These are phyloP conservation scores for Didymella sp. DNA, from an alignment of 2,329 filamentous ascomycete species.

Conservation along the genomic window DNA sequence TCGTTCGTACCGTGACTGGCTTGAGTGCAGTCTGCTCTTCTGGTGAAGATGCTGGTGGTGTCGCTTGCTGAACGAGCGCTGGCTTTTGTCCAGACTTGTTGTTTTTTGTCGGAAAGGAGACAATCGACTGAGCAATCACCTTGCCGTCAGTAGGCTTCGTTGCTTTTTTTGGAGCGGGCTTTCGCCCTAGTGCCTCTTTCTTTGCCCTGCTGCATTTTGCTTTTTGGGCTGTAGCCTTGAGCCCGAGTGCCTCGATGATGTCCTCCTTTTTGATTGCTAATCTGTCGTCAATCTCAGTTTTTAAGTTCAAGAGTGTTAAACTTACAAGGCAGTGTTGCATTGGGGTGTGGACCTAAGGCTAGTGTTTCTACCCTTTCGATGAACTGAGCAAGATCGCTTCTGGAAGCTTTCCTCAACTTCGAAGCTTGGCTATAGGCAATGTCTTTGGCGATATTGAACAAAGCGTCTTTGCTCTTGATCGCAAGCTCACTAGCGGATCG, in stretches of 20 bases:
- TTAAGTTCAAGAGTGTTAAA: not conserved
- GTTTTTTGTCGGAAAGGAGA: not conserved
- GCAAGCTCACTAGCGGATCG: slow-evolving; percentile 15
- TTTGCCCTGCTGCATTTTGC: not conserved
- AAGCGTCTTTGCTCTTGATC: slow-evolving; percentile 8
- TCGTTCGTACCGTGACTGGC: not conserved
- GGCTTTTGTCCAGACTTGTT: not conserved
- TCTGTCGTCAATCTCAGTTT: not conserved
- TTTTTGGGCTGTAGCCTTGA: not conserved
- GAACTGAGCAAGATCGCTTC: slow-evolving; percentile 26
- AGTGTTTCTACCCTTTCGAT: slow-evolving; percentile 31
- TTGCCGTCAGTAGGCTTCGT: not conserved
- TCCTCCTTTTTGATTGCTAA: not conserved
- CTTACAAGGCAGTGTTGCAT: slow-evolving; percentile 14
- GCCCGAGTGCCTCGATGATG: slow-evolving; percentile 2
- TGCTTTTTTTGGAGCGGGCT: not conserved
- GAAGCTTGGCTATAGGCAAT: slow-evolving; percentile 18
- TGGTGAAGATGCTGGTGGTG: not conserved
- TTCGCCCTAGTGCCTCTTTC: not conserved
- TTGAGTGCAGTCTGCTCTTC: not conserved
- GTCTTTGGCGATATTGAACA: slow-evolving; percentile 23
- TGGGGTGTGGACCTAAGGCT: slow-evolving; percentile 25
- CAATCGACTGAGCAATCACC: not conserved
- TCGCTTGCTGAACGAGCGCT: not conserved
- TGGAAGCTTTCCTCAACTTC: slow-evolving; percentile 17